Evolutionary conservation across 164 flowering plant genomes (phyloP).

Genomic region (Vitis rotundifolia): DNA sequence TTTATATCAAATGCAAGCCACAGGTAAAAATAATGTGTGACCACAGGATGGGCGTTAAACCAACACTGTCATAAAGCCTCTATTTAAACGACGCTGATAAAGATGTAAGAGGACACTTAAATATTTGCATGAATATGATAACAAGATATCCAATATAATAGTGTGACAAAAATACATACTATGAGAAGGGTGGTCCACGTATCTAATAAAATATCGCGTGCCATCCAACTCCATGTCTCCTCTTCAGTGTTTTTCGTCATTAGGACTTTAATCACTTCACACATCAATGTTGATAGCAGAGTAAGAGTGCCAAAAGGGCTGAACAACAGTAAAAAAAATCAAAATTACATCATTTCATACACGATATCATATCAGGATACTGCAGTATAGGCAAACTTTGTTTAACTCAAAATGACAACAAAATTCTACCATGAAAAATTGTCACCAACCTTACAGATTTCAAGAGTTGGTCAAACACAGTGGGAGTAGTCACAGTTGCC

Average conservation of each 20-base stretch:
- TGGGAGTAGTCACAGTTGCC: constrained; percentile 71
- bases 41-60: not conserved
- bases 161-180: constrained; percentile 32
- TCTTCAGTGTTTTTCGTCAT: constrained; percentile 58
- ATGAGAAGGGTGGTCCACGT: constrained; percentile 80
- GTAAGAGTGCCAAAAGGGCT: constrained; percentile 87
- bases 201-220: constrained; percentile 89
- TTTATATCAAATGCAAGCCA: not conserved
- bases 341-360: not conserved
- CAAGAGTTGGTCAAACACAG: constrained; percentile 76
- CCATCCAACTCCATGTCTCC: constrained; percentile 91
- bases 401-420: not conserved
- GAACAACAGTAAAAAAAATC: constrained; percentile 17
- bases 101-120: not conserved
- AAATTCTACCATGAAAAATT: too few relatives aligned
- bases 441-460: constrained; percentile 71
- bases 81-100: not conserved
- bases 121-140: not conserved
- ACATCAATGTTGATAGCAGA: constrained; percentile 72
- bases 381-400: not conserved
- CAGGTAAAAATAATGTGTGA: not conserved
- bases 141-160: not conserved
- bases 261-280: constrained; percentile 74
- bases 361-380: not conserved
- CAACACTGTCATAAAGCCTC: not conserved